Conservation (phyloP, 352 stramenopile species). For the Phytophthora pluvialis region DNA sequence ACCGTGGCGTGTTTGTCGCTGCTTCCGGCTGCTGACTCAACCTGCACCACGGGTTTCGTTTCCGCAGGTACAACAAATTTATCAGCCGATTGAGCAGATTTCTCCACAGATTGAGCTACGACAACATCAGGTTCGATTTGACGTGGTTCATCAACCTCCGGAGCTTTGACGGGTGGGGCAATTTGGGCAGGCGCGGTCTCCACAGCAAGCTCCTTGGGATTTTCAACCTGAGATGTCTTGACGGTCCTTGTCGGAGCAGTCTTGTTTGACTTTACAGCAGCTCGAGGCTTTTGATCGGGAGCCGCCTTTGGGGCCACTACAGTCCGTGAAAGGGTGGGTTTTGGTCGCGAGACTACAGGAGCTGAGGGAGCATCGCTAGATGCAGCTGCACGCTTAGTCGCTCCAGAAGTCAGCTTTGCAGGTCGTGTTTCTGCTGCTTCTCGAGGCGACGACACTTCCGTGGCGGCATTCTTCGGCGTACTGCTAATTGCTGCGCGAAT, state of each 20-base stretch:
- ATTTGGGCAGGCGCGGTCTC: background rate
- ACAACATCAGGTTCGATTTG: constrained; percentile 1
- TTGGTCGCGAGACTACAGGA: constrained; percentile 16
- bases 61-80: background rate
- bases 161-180: background rate
- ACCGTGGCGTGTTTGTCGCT: background rate
- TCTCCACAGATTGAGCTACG: background rate
- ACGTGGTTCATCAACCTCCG: background rate
- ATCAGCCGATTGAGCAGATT: background rate
- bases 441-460: constrained; percentile 14
- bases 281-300: constrained; percentile 15
- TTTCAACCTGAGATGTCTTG: constrained; percentile 4
- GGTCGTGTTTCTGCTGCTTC: constrained; percentile 19
- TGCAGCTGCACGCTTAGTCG: constrained; percentile 16
- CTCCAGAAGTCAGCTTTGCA: constrained; percentile 15
- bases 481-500: constrained; percentile 7
- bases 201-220: background rate
- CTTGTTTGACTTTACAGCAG: constrained; percentile 23
- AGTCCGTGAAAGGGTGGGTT: constrained; percentile 16
- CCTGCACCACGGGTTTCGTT: constrained; percentile 1
- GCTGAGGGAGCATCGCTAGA: background rate
- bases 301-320: constrained; percentile 10
- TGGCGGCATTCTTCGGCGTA: constrained; percentile 17
- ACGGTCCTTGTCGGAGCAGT: background rate
- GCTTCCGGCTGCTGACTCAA: background rate